Evolutionary conservation across 129 eudicot species (phyloP).

Genomic region (Kitagawia praeruptora): DNA sequence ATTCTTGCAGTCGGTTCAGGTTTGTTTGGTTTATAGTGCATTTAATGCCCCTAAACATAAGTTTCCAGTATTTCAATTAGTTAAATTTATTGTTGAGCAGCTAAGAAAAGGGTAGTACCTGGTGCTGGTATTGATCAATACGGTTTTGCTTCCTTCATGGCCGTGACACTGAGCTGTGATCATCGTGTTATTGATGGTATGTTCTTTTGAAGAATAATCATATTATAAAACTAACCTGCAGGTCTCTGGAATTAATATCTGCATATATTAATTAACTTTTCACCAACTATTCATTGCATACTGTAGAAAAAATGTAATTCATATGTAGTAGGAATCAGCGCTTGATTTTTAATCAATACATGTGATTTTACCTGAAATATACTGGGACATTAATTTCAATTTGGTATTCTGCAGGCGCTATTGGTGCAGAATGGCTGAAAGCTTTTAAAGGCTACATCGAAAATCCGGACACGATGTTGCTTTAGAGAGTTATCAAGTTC

Average conservation of each 20-base stretch:
- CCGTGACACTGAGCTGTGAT: constrained; percentile 92
- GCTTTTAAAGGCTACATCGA: constrained; percentile 92
- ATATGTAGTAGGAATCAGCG: neutral
- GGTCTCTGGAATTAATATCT: neutral
- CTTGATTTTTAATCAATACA: neutral
- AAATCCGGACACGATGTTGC: constrained; percentile 93
- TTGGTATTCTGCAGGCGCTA: constrained; percentile 55
- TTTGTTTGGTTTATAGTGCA: constrained; percentile 20
- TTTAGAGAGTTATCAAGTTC: constrained; percentile 23
- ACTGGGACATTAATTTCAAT: neutral
- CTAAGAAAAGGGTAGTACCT: constrained; percentile 88
- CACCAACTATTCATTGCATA: neutral
- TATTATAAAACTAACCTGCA: neutral
- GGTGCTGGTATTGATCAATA: constrained; percentile 51
- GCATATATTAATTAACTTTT: neutral
- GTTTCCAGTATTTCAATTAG: neutral
- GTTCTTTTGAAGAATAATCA: constrained; percentile 10
- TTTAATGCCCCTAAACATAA: neutral
- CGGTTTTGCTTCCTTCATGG: constrained; percentile 70
- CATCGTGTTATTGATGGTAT: constrained; percentile 98
- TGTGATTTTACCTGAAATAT: neutral
- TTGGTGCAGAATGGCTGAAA: constrained; percentile 98
- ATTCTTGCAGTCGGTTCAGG: constrained; percentile 95
- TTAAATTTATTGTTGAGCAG: constrained; percentile 32
- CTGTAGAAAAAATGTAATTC: neutral